Percentiles rank a stretch among this genome's conserved stretches.
These are phyloP conservation scores for Leishmania guyanensis DNA, from an alignment of 208 protist genomes.

Conservation along the genomic window DNA sequence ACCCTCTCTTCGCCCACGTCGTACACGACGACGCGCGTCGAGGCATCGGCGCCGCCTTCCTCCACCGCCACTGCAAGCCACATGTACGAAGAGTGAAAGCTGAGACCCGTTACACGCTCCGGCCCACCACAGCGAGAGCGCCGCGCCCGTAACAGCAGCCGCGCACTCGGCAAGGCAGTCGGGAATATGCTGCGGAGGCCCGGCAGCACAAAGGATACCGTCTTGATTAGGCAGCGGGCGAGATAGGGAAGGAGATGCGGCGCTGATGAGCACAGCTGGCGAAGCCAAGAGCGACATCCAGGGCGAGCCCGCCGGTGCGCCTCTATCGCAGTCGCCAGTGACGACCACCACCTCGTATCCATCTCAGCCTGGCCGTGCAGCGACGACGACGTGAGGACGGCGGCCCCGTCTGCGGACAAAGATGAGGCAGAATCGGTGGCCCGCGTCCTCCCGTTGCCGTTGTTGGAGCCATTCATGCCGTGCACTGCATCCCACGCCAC, in stretches of 20 bases:
- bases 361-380: background rate
- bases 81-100: conserved; percentile 53
- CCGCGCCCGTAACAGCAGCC: conserved; percentile 9
- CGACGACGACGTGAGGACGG: conserved; percentile 4
- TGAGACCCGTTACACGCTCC: conserved; percentile 59
- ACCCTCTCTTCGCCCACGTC: conserved; percentile 43
- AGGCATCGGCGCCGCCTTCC: conserved; percentile 40
- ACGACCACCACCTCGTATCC: conserved; percentile 5
- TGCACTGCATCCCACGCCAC: conserved; percentile 16
- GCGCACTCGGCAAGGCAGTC: conserved; percentile 42
- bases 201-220: conserved; percentile 44
- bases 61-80: conserved; percentile 72
- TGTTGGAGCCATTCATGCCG: background rate
- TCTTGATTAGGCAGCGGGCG: conserved; percentile 21
- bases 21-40: conserved; percentile 64
- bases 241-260: conserved; percentile 24
- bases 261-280: background rate
- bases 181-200: conserved; percentile 57
- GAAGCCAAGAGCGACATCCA: background rate
- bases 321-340: background rate
- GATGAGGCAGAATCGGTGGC: background rate
- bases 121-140: conserved; percentile 24
- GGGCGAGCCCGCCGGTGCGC: background rate
- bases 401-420: background rate
- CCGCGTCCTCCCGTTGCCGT: background rate